Evolutionary conservation across 1,284 basidiomycete genomes (phyloP).

Genomic region (Moesziomyces sp.): DNA sequence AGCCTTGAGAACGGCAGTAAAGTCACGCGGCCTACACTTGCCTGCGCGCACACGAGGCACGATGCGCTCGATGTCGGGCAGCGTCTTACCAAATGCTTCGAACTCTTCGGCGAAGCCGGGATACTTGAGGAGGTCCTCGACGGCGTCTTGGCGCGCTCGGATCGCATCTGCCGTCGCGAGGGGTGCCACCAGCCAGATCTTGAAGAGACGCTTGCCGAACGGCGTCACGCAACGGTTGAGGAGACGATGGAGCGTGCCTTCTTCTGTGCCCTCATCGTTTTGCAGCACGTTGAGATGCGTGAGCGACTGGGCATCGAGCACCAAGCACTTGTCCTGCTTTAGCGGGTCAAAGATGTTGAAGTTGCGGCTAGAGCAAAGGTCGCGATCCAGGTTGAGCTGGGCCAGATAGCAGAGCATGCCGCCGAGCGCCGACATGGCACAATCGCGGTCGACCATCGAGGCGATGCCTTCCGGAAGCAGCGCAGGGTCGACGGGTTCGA

Average conservation of each 20-base stretch:
- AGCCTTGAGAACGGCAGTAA: constrained; percentile 59
- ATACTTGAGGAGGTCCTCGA: constrained; percentile 59
- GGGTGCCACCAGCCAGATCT: constrained; percentile 64
- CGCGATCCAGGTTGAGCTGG: constrained; percentile 64
- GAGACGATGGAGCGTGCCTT: constrained; percentile 63
- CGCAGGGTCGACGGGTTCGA: constrained; percentile 40
- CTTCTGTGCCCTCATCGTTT: constrained; percentile 65
- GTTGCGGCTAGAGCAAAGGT: constrained; percentile 64
- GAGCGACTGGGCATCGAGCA: constrained; percentile 66
- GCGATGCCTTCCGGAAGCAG: constrained; percentile 56
- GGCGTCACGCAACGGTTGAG: constrained; percentile 67
- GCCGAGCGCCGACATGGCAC: constrained; percentile 62
- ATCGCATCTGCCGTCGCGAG: constrained; percentile 54
- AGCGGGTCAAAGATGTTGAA: constrained; percentile 64
- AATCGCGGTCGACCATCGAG: constrained; percentile 49
- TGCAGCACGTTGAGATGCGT: constrained; percentile 64
- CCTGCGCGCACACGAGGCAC: constrained; percentile 62
- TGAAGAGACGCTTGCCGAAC: constrained; percentile 66
- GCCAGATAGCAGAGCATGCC: constrained; percentile 64
- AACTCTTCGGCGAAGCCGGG: constrained; percentile 57
- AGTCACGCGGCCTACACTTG: constrained; percentile 65
- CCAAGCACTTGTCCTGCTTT: constrained; percentile 52
- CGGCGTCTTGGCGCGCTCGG: constrained; percentile 62
- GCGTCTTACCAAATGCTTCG: constrained; percentile 50
- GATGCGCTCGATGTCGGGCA: constrained; percentile 66